Evolutionary conservation across 257 asterid species (phyloP), one percentile per base, ranked within the genome.

Genomic region (Prunella vulgaris): DNA sequence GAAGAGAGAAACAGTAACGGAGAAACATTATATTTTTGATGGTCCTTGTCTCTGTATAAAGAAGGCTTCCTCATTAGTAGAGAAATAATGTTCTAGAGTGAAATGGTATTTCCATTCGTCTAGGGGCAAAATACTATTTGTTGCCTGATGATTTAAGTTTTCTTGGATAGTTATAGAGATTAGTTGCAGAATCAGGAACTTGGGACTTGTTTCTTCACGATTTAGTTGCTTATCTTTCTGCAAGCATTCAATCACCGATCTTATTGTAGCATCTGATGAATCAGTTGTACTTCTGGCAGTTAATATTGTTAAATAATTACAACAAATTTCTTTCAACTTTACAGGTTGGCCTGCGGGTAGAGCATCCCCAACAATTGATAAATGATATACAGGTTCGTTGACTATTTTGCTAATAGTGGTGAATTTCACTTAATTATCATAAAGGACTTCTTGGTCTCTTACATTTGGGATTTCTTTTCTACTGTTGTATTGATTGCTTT

Each of bases 341-440:
- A 71, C 84, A 90, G 96, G 96, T 93, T 21, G 99, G 99, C 51
- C 81, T 93, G 79, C 92, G 99, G 60, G 70, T 88, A 66, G 99
- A 93, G 84, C 99, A 93, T 82, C 99, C 97, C 70, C 99, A 90
- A 75, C 90, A 86, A 78, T 66, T 90, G 84, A 86, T 90, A 67
- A 85, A 93, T 80, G 78, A 77, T 77, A 93, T 93, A 68, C 97
- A 93, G 96, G 98, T 93, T 56, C 2, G 79, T 76, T 0, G 24
- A 42, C 38, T 46, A 7, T 62, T 51, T 5, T 13, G 17, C 21
- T 69, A 3, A 59, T 20, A 5, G 32, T 24, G 18, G 54, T n/a
- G 58, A 25, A 12, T 69, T 67, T 64, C 44, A 22, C n/a, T 10
- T 10, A 49, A 21, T 32, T 10, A 37, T 25, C 8, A 7, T 25